A percentile compares a stretch with the other conserved stretches of the same genome.
Evolutionary conservation across 495 filamentous ascomycete genomes (phyloP).

Genomic region (Neurospora terricola): DNA sequence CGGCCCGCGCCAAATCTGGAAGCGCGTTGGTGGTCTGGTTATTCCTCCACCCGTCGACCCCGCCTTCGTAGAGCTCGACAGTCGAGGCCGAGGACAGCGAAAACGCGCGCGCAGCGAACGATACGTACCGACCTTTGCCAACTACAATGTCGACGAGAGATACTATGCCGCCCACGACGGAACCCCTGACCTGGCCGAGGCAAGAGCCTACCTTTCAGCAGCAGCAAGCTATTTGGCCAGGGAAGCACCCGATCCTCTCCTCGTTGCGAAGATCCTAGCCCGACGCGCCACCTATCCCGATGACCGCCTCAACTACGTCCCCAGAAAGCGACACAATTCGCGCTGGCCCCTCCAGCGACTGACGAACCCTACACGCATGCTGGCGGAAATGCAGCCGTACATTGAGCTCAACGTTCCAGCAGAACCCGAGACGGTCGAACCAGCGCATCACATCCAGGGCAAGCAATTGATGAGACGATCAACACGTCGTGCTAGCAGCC

Average conservation of each 20-base stretch:
- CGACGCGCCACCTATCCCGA: constrained; percentile 15
- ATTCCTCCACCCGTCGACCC: background rate
- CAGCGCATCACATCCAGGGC: constrained; percentile 8
- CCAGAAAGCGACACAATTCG: constrained; percentile 25
- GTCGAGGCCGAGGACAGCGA: constrained; percentile 9
- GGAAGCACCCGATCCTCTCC: background rate
- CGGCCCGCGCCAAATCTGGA: constrained; percentile 21
- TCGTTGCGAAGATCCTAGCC: background rate
- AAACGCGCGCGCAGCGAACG: constrained; percentile 15
- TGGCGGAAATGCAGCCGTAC: constrained; percentile 14
- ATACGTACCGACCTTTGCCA: constrained; percentile 13
- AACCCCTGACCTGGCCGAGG: constrained; percentile 15
- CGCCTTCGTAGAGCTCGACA: constrained; percentile 17
- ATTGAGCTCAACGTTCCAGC: constrained; percentile 12
- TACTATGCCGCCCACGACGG: constrained; percentile 6
- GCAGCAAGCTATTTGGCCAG: background rate
- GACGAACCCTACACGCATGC: constrained; percentile 5
- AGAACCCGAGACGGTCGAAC: constrained; percentile 7
- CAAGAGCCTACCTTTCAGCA: constrained; percentile 10
- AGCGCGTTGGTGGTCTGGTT: constrained; percentile 16
- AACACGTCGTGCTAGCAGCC: constrained; percentile 18
- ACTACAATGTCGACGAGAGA: constrained; percentile 12
- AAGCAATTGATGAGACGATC: constrained; percentile 14
- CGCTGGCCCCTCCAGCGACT: constrained; percentile 22
- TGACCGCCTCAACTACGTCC: constrained; percentile 13